Evolutionary conservation across 2,329 filamentous ascomycete species (phyloP), one percentile per base, ranked within the genome.

Genomic region (Tolypocladium ovalisporum): DNA sequence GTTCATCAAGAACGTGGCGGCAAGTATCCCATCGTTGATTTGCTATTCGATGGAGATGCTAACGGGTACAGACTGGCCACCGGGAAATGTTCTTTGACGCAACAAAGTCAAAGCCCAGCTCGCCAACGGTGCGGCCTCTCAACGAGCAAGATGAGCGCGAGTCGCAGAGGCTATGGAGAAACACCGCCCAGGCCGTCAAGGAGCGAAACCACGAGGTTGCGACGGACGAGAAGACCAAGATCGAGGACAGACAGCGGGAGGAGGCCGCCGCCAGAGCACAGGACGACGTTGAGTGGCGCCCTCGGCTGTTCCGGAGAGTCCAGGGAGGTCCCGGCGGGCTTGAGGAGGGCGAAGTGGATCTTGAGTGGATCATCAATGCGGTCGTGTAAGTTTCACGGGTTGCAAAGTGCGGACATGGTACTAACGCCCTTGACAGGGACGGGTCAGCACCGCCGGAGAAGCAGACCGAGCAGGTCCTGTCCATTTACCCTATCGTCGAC

Each of bases 321-420:
- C 80, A 82, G 51, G 85, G 85, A 29, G 88, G 86, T 1, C 84
- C 85, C 1, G 87, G 86, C 36, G 86, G 85, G 1, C 69, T 80
- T 4, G 89, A 94, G 61, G 86, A 93, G 68, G 89, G 89, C 34
- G 89, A 95, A 70, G 90, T 95, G 68, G 90, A 89, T 62, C 76
- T 99, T 35, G 94, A 97, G 72, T 99, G 90, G 90, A 92, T 97
- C 67, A 89, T 99, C 66, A 88, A 93, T 70, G 87, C 92, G 1
- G 79, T 86, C 57, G 82, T 99, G 91, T 96, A 73, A 68, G 78
- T 71, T n/a, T 37, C 35, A 9, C 32, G 24, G 17, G 32, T 6
- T 4, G 13, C 13, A 8, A 22, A 9, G 4, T 19, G 1, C 15
- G 35, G 7, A 37, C 37, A 12, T 44, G 24, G 9, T 24, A 32